These are phyloP conservation scores for Colletotrichum melonis DNA, from an alignment of 2,329 filamentous ascomycete species.

Conservation along the genomic window DNA sequence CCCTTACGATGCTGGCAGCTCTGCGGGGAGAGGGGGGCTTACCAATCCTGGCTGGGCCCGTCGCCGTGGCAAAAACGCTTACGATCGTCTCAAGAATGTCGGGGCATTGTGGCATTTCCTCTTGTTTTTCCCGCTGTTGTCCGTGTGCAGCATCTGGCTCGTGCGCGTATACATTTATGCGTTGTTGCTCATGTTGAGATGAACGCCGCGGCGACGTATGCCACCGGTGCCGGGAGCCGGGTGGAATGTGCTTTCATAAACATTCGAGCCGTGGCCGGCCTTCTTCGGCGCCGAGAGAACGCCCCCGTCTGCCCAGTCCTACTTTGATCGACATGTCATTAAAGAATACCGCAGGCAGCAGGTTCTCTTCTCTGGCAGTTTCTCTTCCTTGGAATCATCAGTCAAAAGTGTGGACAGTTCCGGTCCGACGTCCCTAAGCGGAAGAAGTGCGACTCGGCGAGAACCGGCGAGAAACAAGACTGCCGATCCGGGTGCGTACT, in stretches of 20 bases:
- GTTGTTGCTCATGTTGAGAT: slow-evolving; percentile 3
- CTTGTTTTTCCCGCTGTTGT: not conserved
- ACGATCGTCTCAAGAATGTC: slow-evolving; percentile 29
- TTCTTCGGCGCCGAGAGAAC: not conserved
- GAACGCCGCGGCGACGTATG: not conserved
- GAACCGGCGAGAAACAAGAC: not conserved
- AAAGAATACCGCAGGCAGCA: too few relatives aligned
- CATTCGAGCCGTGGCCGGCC: not conserved
- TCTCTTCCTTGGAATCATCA: too few relatives aligned
- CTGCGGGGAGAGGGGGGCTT: slow-evolving; percentile 17
- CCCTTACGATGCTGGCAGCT: not conserved
- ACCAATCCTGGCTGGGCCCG: slow-evolving; percentile 13
- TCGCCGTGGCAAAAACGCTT: slow-evolving; percentile 18
- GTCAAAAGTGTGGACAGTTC: not conserved
- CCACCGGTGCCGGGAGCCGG: not conserved
- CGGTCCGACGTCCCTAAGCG: not conserved
- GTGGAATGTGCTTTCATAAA: not conserved
- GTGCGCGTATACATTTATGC: slow-evolving; percentile 1
- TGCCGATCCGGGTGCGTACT: not conserved
- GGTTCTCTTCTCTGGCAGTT: not conserved
- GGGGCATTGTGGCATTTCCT: slow-evolving; percentile 4
- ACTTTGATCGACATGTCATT: too few relatives aligned
- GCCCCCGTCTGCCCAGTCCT: too few relatives aligned
- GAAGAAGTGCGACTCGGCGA: not conserved
- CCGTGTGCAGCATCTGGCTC: slow-evolving; percentile 6